phyloP scores from a whole-genome alignment of 2,329 filamentous ascomycete genomes.

The Tolypocladium inflatum region DNA sequence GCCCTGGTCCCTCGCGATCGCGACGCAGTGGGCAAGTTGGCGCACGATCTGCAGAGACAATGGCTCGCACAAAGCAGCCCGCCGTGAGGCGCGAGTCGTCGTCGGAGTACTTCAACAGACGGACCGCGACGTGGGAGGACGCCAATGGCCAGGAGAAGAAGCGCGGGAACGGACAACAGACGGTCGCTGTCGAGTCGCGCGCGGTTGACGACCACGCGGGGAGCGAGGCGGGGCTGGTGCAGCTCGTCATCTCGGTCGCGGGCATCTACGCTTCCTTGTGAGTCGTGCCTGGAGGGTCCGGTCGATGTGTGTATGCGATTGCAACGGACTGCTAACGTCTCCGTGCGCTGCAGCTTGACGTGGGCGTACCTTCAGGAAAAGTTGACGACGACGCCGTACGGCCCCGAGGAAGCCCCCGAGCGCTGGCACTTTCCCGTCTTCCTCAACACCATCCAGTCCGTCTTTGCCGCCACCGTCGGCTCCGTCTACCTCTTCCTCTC shows the following conservation, averaged over 20 bases:
- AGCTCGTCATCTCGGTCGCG: conserved; percentile 78
- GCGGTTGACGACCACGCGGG: not conserved
- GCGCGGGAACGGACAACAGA: conserved; percentile 7
- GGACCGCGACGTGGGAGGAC: conserved; percentile 25
- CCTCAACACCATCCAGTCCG: conserved; percentile 90
- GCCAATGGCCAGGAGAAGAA: conserved; percentile 17
- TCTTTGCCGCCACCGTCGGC: conserved; percentile 76
- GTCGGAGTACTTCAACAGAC: conserved; percentile 53
- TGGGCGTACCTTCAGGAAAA: conserved; percentile 97
- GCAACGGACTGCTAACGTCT: not conserved
- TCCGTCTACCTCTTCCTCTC: conserved; percentile 67
- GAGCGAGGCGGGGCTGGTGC: conserved; percentile 52
- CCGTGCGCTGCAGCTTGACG: conserved; percentile 55
- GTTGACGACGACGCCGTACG: conserved; percentile 87
- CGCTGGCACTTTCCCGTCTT: conserved; percentile 91
- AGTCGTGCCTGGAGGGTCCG: conserved; percentile 16
- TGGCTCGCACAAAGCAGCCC: conserved; percentile 65
- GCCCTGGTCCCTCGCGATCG: not conserved
- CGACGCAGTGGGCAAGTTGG: not conserved
- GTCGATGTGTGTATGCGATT: not conserved
- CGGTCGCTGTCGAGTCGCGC: not conserved
- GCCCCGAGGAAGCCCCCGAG: conserved; percentile 51
- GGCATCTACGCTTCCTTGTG: conserved; percentile 98
- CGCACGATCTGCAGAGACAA: conserved; percentile 19
- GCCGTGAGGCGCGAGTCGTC: conserved; percentile 58